Evolutionary conservation across 176 grass and related monocot genomes (phyloP), one percentile per base, ranked within the genome.

Genomic region (Aegilops bicornis): DNA sequence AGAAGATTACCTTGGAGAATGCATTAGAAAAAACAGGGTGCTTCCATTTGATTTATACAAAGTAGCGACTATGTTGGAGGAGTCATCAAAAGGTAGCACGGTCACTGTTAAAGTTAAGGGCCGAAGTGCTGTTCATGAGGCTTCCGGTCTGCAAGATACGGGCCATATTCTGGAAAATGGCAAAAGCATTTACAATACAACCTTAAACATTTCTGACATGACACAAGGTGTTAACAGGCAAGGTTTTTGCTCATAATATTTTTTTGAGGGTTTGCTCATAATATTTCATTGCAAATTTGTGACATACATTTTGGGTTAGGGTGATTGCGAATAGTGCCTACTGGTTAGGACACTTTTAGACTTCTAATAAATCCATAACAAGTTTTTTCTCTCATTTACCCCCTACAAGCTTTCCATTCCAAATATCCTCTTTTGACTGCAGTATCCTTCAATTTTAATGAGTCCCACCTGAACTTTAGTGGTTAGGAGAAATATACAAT

Each of bases 101-200:
- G 88, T 98, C 48, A 98, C 93, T 78, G 93, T 98, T 85, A 98
- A 94, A 95, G 96, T 98, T 70, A 98, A 98, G 83, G 96, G 96
- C 47, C 86, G 86, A 78, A 98, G 96, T 87, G 96, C 96, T 73
- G 96, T 98, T 80, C 96, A 98, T 79, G 96, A 98, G 81, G 89
- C 93, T 20, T 98, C 96, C 43, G 93, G 91, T 89, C 84, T 98
- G 89, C 96, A 98, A 90, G 96, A 98, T 81, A 92, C 91, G 33
- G 80, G 91, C 61, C 96, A 98, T 86, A 95, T 98, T 92, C 86
- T 98, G 84, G 96, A 98, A 86, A 90, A 84, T 76, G 91, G 86
- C 54, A 95, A 92, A 86, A 98, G 88, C 84, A 98, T 98, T 60
- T 98, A 98, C 39, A 95, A 94, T 83, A 95, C 96, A 78, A 98